These are phyloP conservation scores for Pontederia crassipes DNA, from an alignment of 176 grass and related monocot species.

Conservation along the genomic window DNA sequence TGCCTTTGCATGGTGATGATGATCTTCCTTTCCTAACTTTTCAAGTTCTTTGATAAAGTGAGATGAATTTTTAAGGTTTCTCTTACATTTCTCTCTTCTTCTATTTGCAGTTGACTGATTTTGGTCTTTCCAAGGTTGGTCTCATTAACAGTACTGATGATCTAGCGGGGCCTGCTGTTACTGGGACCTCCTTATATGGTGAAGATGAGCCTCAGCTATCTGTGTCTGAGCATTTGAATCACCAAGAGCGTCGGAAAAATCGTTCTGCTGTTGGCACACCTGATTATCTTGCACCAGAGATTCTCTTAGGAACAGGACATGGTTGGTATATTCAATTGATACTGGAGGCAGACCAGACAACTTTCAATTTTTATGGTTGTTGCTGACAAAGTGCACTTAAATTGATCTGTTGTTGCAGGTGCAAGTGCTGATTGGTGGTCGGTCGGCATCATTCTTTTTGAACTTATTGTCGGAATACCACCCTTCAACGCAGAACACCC, in stretches of 20 bases:
- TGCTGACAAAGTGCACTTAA: slow-evolving; percentile 11
- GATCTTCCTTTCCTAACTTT: slow-evolving; percentile 12
- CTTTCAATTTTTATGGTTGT: slow-evolving; percentile 8
- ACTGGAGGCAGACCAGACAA: neutral
- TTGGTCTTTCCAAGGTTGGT: slow-evolving; percentile 98
- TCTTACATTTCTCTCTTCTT: slow-evolving; percentile 16
- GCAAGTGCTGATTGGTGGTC: slow-evolving; percentile 99
- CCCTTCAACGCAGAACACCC: slow-evolving; percentile 98
- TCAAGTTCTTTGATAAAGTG: neutral
- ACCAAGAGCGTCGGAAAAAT: slow-evolving; percentile 61
- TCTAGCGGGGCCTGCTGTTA: slow-evolving; percentile 87
- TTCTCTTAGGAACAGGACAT: slow-evolving; percentile 95
- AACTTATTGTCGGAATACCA: slow-evolving; percentile 98
- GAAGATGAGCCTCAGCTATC: slow-evolving; percentile 81
- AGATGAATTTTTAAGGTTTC: too few relatives aligned
- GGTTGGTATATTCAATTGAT: slow-evolving; percentile 30
- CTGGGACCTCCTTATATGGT: slow-evolving; percentile 73
- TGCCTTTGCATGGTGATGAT: neutral
- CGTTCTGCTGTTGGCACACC: slow-evolving; percentile 96
- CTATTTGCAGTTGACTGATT: slow-evolving; percentile 91
- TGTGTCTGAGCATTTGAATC: slow-evolving; percentile 72
- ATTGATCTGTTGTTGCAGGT: slow-evolving; percentile 44
- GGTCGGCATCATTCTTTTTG: slow-evolving; percentile 96
- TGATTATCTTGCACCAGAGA: slow-evolving; percentile 99
- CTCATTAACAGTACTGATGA: slow-evolving; percentile 98